phyloP scores from a whole-genome alignment of 1,284 basidiomycete genomes.

The Austroboletus olivaceoglutinosus region DNA sequence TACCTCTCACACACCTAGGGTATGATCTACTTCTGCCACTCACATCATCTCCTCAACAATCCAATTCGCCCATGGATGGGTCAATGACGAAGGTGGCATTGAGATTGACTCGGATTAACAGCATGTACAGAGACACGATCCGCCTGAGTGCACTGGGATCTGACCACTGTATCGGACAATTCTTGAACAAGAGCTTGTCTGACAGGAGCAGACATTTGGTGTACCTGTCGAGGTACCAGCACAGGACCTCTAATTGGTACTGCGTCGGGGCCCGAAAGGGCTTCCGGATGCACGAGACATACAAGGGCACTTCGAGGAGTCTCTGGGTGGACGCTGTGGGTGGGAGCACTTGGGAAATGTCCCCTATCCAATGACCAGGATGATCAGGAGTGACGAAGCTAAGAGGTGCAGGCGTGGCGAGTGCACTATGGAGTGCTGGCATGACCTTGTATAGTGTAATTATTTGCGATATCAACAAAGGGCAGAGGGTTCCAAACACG shows the following conservation, averaged over 20 bases:
- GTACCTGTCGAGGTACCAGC: slow-evolving; percentile 46
- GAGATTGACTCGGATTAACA: slow-evolving; percentile 40
- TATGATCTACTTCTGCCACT: neutral
- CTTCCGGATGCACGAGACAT: slow-evolving; percentile 48
- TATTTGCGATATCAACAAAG: slow-evolving; percentile 76
- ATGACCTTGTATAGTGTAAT: slow-evolving; percentile 73
- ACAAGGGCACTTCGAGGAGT: slow-evolving; percentile 46
- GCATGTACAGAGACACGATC: slow-evolving; percentile 38
- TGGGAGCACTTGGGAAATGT: slow-evolving; percentile 42
- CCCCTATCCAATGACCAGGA: slow-evolving; percentile 21
- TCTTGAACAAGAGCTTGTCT: slow-evolving; percentile 50
- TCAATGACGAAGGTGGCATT: slow-evolving; percentile 32
- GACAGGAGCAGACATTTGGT: slow-evolving; percentile 42
- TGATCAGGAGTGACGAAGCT: slow-evolving; percentile 35
- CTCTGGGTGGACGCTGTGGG: slow-evolving; percentile 33
- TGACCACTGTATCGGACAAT: slow-evolving; percentile 48
- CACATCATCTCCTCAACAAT: slow-evolving; percentile 39
- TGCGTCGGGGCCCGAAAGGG: slow-evolving; percentile 43
- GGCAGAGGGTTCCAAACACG: slow-evolving; percentile 72
- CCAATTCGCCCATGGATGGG: slow-evolving; percentile 44
- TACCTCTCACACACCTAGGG: slow-evolving; percentile 38
- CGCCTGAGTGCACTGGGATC: slow-evolving; percentile 37
- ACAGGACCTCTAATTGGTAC: slow-evolving; percentile 33
- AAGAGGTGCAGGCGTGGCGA: slow-evolving; percentile 38
- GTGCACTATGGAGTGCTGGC: slow-evolving; percentile 50